Conservation (phyloP, 2,329 filamentous ascomycete species). For the Nannizziopsis barbatae region DNA sequence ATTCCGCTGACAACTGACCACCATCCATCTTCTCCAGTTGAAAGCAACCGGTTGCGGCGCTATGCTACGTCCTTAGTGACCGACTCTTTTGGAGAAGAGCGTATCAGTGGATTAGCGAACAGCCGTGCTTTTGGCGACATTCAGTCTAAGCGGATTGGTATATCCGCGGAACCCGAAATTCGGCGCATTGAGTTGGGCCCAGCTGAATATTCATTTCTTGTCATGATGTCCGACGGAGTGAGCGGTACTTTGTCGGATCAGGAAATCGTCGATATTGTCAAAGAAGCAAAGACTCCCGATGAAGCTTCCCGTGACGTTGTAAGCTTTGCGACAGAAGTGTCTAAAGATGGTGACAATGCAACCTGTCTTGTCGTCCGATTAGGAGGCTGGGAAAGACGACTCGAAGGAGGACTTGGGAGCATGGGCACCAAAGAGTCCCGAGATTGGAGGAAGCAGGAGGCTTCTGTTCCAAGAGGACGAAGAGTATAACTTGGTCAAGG, state of each 20-base stretch:
- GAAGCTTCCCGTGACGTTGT: slow-evolving; percentile 70
- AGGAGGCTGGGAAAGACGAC: slow-evolving; percentile 52
- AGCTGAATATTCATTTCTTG: slow-evolving; percentile 79
- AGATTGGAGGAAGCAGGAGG: slow-evolving; percentile 70
- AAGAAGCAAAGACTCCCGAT: slow-evolving; percentile 85
- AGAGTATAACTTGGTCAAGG: slow-evolving; percentile 33
- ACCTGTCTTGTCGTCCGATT: slow-evolving; percentile 53
- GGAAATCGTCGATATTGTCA: slow-evolving; percentile 91
- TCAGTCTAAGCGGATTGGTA: slow-evolving; percentile 78
- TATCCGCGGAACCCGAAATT: slow-evolving; percentile 87
- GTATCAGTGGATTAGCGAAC: slow-evolving; percentile 86
- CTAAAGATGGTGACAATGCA: slow-evolving; percentile 51
- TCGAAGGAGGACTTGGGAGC: slow-evolving; percentile 76
- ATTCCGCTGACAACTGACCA: slow-evolving; percentile 81
- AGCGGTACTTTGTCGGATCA: slow-evolving; percentile 79
- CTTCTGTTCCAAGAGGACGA: slow-evolving; percentile 65
- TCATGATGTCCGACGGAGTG: slow-evolving; percentile 80
- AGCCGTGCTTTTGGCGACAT: slow-evolving; percentile 92
- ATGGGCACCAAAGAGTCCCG: slow-evolving; percentile 85
- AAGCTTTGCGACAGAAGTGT: slow-evolving; percentile 78
- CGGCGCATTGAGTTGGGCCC: slow-evolving; percentile 65
- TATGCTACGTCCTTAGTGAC: slow-evolving; percentile 82
- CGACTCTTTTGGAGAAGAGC: slow-evolving; percentile 94
- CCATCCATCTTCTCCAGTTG: slow-evolving; percentile 76
- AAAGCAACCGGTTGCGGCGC: slow-evolving; percentile 70